phyloP scores from a whole-genome alignment of 106 monocot species.

The Chionographis japonica region DNA sequence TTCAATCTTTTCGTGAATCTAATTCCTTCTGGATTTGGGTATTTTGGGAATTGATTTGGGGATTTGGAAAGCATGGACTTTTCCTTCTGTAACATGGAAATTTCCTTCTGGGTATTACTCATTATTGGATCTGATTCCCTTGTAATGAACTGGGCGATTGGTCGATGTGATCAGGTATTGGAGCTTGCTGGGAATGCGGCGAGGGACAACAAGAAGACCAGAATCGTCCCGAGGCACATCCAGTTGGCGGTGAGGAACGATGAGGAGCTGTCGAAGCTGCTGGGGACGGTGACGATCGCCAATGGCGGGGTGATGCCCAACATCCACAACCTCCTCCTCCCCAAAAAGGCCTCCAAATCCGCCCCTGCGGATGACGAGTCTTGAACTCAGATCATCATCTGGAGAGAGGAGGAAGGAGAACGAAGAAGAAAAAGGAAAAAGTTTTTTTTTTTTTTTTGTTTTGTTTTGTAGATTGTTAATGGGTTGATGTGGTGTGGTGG shows the following conservation, averaged over 20 bases:
- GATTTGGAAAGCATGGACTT: too few relatives aligned
- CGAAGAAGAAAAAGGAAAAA: too few relatives aligned
- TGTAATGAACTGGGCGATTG: too few relatives aligned
- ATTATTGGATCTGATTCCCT: too few relatives aligned
- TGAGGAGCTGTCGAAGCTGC: slow-evolving; percentile 61
- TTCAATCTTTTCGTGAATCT: too few relatives aligned
- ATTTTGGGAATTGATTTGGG: background rate
- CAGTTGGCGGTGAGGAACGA: slow-evolving; percentile 70
- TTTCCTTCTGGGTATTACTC: too few relatives aligned
- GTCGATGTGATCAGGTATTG: slow-evolving; percentile 22
- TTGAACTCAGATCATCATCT: background rate
- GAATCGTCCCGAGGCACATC: slow-evolving; percentile 66
- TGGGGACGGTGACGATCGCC: slow-evolving; percentile 59
- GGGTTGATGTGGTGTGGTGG: too few relatives aligned
- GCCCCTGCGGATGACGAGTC: slow-evolving; percentile 16
- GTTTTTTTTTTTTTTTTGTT: too few relatives aligned
- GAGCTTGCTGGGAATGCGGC: slow-evolving; percentile 76
- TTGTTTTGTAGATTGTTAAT: too few relatives aligned
- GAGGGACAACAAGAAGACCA: slow-evolving; percentile 72
- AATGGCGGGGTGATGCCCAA: slow-evolving; percentile 74
- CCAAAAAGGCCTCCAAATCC: slow-evolving; percentile 48
- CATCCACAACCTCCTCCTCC: slow-evolving; percentile 63
- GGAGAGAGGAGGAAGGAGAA: too few relatives aligned
- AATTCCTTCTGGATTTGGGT: background rate
- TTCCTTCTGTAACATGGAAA: too few relatives aligned